Conservation (phyloP, 2,329 filamentous ascomycete genomes). For the Colletotrichum magnum region DNA sequence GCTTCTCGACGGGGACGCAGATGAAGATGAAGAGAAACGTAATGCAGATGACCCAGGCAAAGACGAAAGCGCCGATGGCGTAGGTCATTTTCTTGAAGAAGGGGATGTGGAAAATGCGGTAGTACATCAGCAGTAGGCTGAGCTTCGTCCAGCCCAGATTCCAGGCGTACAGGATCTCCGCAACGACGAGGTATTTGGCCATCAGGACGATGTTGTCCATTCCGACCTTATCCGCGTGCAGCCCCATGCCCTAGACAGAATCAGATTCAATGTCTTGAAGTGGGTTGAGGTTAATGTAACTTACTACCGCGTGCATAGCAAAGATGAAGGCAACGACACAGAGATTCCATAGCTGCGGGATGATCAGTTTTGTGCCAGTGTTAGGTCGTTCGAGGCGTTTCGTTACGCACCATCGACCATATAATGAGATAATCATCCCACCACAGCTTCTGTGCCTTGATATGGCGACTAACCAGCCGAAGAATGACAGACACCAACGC, state of each 20-base stretch:
- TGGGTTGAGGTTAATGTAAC: not conserved
- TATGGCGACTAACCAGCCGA: constrained; percentile 56
- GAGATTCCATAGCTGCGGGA: constrained; percentile 55
- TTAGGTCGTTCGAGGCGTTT: not conserved
- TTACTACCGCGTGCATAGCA: constrained; percentile 55
- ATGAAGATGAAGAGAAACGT: constrained; percentile 67
- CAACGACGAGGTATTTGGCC: constrained; percentile 62
- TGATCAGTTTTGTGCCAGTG: not conserved
- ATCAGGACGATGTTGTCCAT: constrained; percentile 56
- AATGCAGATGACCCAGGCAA: constrained; percentile 63
- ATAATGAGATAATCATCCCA: constrained; percentile 67
- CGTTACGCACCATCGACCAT: constrained; percentile 59
- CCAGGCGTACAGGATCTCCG: constrained; percentile 63
- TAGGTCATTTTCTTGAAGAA: constrained; percentile 59
- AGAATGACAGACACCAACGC: constrained; percentile 55
- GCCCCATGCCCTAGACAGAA: constrained; percentile 57
- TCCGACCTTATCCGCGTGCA: constrained; percentile 58
- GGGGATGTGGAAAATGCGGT: constrained; percentile 63
- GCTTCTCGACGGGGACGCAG: constrained; percentile 63
- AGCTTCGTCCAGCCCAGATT: constrained; percentile 66
- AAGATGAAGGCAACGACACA: constrained; percentile 63
- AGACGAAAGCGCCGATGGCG: constrained; percentile 57
- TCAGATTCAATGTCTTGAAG: not conserved
- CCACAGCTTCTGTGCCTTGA: constrained; percentile 61
- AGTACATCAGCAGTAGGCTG: constrained; percentile 66